Conservation (phyloP, 345 rosid species). For the Salix koriyanagi region DNA sequence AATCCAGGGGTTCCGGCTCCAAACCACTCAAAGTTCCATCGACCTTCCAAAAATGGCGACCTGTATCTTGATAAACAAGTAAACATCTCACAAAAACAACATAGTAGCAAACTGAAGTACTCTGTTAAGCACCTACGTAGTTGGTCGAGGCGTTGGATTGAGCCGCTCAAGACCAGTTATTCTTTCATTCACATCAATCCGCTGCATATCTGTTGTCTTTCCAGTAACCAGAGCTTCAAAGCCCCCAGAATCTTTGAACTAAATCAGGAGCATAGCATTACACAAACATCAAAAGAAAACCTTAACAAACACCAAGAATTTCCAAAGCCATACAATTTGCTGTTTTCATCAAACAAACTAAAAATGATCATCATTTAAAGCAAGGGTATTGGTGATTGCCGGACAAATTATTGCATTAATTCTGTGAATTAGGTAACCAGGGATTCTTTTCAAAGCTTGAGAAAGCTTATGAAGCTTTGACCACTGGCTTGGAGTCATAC, state of each 20-base stretch:
- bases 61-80: slow-evolving; percentile 61
- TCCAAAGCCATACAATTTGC: background rate
- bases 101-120: background rate
- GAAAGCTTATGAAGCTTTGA: background rate
- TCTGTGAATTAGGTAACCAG: background rate
- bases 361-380: background rate
- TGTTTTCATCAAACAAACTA: background rate
- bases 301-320: background rate
- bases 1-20: slow-evolving; percentile 75
- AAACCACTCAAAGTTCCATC: slow-evolving; percentile 95
- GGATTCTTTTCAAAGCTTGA: background rate
- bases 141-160: slow-evolving; percentile 85
- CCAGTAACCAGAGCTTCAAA: slow-evolving; percentile 78
- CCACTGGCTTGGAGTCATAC: background rate
- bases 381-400: background rate
- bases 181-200: slow-evolving; percentile 87
- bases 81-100: slow-evolving; percentile 17
- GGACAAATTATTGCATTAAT: background rate
- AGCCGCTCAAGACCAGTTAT: slow-evolving; percentile 82
- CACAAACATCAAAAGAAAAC: background rate
- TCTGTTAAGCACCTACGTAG: slow-evolving; percentile 55
- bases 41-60: slow-evolving; percentile 90
- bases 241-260: slow-evolving; percentile 95
- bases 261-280: slow-evolving; percentile 2
- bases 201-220: slow-evolving; percentile 61